Evolutionary conservation across 2,329 filamentous ascomycete species (phyloP).

Genomic region (Talaromyces atroroseus): DNA sequence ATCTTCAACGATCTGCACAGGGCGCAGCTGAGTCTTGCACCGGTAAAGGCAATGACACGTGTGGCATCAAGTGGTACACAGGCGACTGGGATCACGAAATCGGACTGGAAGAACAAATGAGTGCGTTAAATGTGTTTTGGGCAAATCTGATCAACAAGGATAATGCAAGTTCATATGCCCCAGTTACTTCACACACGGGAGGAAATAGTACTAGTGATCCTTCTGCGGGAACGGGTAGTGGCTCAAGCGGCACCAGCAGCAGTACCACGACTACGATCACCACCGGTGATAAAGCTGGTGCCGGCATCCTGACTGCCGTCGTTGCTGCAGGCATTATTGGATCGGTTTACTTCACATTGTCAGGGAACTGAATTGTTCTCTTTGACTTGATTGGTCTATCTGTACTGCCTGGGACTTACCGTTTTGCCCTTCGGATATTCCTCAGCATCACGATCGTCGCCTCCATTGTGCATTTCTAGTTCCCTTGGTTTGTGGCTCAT

Average conservation of each 20-base stretch:
- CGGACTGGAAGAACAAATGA: slow-evolving; percentile 40
- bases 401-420: background rate
- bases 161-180: slow-evolving; percentile 13
- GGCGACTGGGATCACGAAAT: slow-evolving; percentile 31
- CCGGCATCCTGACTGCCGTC: slow-evolving; percentile 38
- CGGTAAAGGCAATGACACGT: slow-evolving; percentile 37
- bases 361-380: background rate
- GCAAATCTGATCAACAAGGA: slow-evolving; percentile 22
- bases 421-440: background rate
- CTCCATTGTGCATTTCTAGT: background rate
- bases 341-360: slow-evolving; percentile 32
- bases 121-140: slow-evolving; percentile 31
- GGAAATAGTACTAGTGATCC: background rate
- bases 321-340: slow-evolving; percentile 30
- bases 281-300: slow-evolving; percentile 37
- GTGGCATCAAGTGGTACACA: slow-evolving; percentile 38
- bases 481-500: background rate
- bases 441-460: background rate
- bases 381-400: background rate
- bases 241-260: slow-evolving; percentile 23
- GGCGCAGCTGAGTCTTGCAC: slow-evolving; percentile 52
- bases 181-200: slow-evolving; percentile 26
- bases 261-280: slow-evolving; percentile 20
- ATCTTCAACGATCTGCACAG: slow-evolving; percentile 48
- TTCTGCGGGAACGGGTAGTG: slow-evolving; percentile 20